A percentile compares a stretch with the other conserved stretches of the same genome.
These are phyloP conservation scores for Camillea tinctor DNA, from an alignment of 2,329 filamentous ascomycete species.

Conservation along the genomic window DNA sequence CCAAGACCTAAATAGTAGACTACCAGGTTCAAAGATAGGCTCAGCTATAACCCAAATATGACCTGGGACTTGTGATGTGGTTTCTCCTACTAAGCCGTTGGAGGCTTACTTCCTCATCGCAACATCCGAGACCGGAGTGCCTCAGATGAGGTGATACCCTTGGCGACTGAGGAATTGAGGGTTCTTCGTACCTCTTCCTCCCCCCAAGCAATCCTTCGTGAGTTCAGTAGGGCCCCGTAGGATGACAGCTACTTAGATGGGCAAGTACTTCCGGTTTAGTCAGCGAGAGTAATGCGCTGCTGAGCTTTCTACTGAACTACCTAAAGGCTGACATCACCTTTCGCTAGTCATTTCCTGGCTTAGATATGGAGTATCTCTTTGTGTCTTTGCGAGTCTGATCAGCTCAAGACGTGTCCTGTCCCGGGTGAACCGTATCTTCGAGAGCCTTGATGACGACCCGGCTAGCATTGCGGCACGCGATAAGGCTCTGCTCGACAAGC, in stretches of 20 bases:
- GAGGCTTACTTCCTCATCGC: not conserved
- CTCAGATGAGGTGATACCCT: not conserved
- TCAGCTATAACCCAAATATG: not conserved
- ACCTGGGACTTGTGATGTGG: not conserved
- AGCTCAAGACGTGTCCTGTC: conserved; percentile 26
- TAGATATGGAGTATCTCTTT: not conserved
- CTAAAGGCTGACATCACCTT: not conserved
- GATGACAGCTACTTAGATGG: too few species aligned
- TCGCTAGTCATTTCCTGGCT: not conserved
- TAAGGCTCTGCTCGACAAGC: conserved; percentile 41
- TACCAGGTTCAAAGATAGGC: too few species aligned
- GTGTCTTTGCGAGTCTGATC: not conserved
- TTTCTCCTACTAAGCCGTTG: not conserved
- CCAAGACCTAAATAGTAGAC: too few species aligned
- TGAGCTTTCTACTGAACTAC: too few species aligned
- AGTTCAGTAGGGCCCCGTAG: too few species aligned
- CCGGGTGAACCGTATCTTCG: conserved; percentile 34
- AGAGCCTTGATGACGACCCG: conserved; percentile 41
- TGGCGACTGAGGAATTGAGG: not conserved
- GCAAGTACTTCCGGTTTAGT: too few species aligned
- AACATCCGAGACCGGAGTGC: not conserved
- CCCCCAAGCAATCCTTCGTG: too few species aligned
- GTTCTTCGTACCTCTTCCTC: too few species aligned
- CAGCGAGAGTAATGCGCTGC: too few species aligned
- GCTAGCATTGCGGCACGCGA: conserved; percentile 43